Conservation (phyloP, 352 stramenopile species). For the Phytophthora vignae region DNA sequence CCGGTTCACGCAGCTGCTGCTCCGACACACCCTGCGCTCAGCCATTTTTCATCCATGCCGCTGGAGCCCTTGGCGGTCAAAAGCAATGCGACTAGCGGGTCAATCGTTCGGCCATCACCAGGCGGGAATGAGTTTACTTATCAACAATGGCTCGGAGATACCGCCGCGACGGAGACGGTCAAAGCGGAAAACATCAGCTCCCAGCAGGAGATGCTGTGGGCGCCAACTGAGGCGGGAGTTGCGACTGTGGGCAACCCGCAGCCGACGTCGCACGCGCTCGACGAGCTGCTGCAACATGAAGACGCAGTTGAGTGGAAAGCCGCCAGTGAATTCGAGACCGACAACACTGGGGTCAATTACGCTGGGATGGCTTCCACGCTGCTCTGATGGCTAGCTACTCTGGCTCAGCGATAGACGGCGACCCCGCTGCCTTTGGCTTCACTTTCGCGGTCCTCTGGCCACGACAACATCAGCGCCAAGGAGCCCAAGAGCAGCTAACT, state of each 20-base stretch:
- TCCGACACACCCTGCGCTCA: slow-evolving; percentile 15
- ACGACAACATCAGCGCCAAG: background rate
- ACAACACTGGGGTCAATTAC: slow-evolving; percentile 25
- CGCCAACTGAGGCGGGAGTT: slow-evolving; percentile 10
- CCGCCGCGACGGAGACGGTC: background rate
- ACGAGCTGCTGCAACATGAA: slow-evolving; percentile 42
- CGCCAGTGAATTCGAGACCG: slow-evolving; percentile 22
- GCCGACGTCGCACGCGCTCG: slow-evolving; percentile 36
- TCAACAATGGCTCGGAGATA: slow-evolving; percentile 22
- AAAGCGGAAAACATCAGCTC: slow-evolving; percentile 2
- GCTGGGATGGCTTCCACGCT: slow-evolving; percentile 36
- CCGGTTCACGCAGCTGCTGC: slow-evolving; percentile 22
- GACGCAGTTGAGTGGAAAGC: slow-evolving; percentile 45
- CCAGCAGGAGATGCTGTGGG: slow-evolving; percentile 13
- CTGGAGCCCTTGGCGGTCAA: slow-evolving; percentile 7
- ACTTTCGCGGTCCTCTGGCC: background rate
- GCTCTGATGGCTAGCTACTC: slow-evolving; percentile 32
- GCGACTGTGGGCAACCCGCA: slow-evolving; percentile 12
- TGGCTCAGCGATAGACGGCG: slow-evolving; percentile 24
- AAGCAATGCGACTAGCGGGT: background rate
- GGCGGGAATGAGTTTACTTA: slow-evolving; percentile 9
- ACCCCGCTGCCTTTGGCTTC: background rate
- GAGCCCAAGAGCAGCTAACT: slow-evolving; percentile 23
- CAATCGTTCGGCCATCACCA: background rate
- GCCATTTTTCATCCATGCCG: slow-evolving; percentile 29